Conservation (phyloP, 139 green algal genomes). For the Chlorella sp. region DNA sequence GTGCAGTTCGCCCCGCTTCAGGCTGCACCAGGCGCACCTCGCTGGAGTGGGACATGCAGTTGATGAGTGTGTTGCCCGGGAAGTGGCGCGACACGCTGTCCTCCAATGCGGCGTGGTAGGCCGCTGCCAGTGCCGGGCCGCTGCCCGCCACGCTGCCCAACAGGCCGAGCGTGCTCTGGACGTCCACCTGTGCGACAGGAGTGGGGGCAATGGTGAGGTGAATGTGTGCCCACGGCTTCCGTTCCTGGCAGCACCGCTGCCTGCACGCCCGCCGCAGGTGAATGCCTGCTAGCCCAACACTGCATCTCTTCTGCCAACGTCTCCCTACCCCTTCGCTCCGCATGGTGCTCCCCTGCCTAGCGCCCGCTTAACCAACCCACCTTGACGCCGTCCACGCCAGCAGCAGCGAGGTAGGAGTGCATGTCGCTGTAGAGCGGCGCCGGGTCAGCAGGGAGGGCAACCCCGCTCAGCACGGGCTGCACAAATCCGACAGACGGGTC, state of each 20-base stretch:
- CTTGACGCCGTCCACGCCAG: constrained; percentile 74
- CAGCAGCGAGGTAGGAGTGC: constrained; percentile 52
- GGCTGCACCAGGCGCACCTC: too few species aligned
- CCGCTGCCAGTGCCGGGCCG: constrained; percentile 50
- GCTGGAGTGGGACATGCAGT: constrained; percentile 99
- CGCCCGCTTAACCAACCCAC: constrained; percentile 17
- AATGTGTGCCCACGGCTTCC: too few species aligned
- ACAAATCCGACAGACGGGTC: constrained; percentile 50
- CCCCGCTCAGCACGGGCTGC: constrained; percentile 39
- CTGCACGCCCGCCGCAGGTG: too few species aligned
- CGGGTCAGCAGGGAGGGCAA: constrained; percentile 47
- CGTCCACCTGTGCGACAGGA: constrained; percentile 36
- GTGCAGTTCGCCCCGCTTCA: too few species aligned
- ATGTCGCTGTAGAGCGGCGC: constrained; percentile 54
- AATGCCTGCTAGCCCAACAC: too few species aligned
- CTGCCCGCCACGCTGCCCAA: constrained; percentile 45
- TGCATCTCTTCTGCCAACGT: too few species aligned
- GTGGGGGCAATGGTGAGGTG: neutral
- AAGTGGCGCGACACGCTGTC: constrained; percentile 79
- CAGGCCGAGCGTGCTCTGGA: constrained; percentile 59
- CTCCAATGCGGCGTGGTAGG: constrained; percentile 79
- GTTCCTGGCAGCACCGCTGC: too few species aligned
- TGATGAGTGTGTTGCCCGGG: constrained; percentile 89
- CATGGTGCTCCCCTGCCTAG: neutral
- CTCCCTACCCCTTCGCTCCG: too few species aligned